phyloP scores from a whole-genome alignment of 805 yeast species.

The Debaryomyces hansenii region DNA sequence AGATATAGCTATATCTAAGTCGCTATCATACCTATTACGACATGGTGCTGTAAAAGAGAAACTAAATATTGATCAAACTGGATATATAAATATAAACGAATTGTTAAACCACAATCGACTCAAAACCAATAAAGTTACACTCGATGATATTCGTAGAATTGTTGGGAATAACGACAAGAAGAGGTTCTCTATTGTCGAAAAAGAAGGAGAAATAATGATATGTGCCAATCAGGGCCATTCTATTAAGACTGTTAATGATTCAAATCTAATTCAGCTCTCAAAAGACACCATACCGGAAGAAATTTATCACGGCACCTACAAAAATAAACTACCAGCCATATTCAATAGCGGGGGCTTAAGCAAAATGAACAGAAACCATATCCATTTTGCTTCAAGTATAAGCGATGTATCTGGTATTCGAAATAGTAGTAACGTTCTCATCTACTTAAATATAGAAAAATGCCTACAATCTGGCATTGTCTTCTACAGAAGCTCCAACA shows the following conservation, averaged over 20 bases:
- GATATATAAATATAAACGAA: slow-evolving; percentile 58
- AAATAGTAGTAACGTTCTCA: slow-evolving; percentile 51
- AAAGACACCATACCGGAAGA: slow-evolving; percentile 46
- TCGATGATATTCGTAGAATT: slow-evolving; percentile 57
- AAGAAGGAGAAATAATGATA: slow-evolving; percentile 34
- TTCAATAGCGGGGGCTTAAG: slow-evolving; percentile 56
- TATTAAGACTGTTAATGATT: slow-evolving; percentile 45
- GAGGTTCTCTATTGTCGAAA: slow-evolving; percentile 54
- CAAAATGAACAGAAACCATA: slow-evolving; percentile 76
- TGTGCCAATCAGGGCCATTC: slow-evolving; percentile 97
- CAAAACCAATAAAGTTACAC: slow-evolving; percentile 54
- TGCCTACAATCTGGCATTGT: slow-evolving; percentile 43
- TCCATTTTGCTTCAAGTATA: slow-evolving; percentile 74
- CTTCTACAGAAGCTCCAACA: slow-evolving; percentile 67
- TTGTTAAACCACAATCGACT: slow-evolving; percentile 59
- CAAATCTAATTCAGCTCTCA: slow-evolving; percentile 37
- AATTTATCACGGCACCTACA: slow-evolving; percentile 81
- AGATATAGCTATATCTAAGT: slow-evolving; percentile 63
- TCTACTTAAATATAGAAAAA: slow-evolving; percentile 58
- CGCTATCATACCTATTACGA: slow-evolving; percentile 75
- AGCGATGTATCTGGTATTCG: slow-evolving; percentile 72
- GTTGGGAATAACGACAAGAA: slow-evolving; percentile 70
- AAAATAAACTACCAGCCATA: slow-evolving; percentile 47
- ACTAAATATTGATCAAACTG: slow-evolving; percentile 61
- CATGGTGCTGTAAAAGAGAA: slow-evolving; percentile 79